Conservation (phyloP, 345 rosid species). For the Gossypium mustelinum region DNA sequence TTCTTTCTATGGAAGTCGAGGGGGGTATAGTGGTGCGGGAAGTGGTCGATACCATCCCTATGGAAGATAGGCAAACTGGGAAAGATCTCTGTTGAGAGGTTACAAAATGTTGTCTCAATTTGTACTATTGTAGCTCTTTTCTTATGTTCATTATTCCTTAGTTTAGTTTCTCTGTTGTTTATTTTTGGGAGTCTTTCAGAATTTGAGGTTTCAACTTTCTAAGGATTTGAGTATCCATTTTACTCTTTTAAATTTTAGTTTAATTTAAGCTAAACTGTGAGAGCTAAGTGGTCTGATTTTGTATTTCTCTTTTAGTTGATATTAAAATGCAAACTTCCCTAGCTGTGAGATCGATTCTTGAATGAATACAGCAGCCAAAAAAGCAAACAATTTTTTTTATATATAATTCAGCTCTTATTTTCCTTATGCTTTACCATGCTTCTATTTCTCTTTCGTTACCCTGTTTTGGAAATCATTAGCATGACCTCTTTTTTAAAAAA, state of each 20-base stretch:
- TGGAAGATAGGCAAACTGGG: slow-evolving; percentile 49
- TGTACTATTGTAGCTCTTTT: slow-evolving; percentile 13
- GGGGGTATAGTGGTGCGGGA: slow-evolving; percentile 61
- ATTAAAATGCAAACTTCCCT: slow-evolving; percentile 5
- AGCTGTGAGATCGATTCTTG: slow-evolving; percentile 10
- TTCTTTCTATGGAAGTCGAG: slow-evolving; percentile 39
- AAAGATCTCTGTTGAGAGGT: not conserved
- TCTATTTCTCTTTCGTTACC: too few relatives aligned
- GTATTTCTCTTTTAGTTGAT: not conserved
- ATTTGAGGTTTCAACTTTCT: not conserved
- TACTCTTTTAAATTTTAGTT: not conserved
- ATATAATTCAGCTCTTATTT: too few relatives aligned
- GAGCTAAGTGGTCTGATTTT: slow-evolving; percentile 7
- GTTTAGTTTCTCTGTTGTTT: slow-evolving; percentile 3
- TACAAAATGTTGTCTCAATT: slow-evolving; percentile 9
- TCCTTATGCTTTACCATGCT: too few relatives aligned
- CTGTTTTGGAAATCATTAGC: too few relatives aligned
- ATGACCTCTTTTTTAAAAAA: too few relatives aligned
- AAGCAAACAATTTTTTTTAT: too few relatives aligned
- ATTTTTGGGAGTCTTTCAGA: not conserved
- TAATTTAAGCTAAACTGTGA: not conserved
- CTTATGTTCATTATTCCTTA: not conserved
- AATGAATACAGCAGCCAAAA: too few relatives aligned
- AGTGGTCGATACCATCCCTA: slow-evolving; percentile 85
- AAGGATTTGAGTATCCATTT: not conserved